phyloP scores from a whole-genome alignment of 257 asterid species.

The Fraxinus anomala region DNA sequence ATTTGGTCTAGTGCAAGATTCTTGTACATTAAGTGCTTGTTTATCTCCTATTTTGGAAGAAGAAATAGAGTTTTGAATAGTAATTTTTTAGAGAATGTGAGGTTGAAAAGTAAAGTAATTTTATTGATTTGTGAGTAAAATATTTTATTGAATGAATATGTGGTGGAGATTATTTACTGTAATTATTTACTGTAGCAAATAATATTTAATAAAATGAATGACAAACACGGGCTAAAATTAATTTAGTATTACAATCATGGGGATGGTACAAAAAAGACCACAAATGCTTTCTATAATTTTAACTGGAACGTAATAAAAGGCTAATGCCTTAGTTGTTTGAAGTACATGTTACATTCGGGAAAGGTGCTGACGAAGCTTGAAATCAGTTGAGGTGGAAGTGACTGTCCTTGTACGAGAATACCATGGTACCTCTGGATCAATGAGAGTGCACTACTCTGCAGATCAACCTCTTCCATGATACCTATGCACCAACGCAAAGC shows the following conservation, averaged over 20 bases:
- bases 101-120: too few species aligned
- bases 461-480: slow-evolving; percentile 34
- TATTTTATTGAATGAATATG: too few species aligned
- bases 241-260: background rate
- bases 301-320: background rate
- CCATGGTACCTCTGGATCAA: slow-evolving; percentile 28
- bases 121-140: too few species aligned
- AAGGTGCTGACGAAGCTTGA: slow-evolving; percentile 33
- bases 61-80: too few species aligned
- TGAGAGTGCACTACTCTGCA: slow-evolving; percentile 28
- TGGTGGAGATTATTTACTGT: too few species aligned
- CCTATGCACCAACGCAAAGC: slow-evolving; percentile 21
- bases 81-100: too few species aligned
- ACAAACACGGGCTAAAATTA: background rate
- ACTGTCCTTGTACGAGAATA: slow-evolving; percentile 26
- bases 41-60: too few species aligned
- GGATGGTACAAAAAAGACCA: background rate
- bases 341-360: slow-evolving; percentile 35
- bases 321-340: slow-evolving; percentile 25
- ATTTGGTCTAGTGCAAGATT: background rate
- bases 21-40: background rate
- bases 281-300: background rate
- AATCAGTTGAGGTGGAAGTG: slow-evolving; percentile 30
- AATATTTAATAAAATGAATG: too few species aligned
- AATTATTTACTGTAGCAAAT: too few species aligned